phyloP scores from a whole-genome alignment of 345 rosid species.

The Gossypium turneri region DNA sequence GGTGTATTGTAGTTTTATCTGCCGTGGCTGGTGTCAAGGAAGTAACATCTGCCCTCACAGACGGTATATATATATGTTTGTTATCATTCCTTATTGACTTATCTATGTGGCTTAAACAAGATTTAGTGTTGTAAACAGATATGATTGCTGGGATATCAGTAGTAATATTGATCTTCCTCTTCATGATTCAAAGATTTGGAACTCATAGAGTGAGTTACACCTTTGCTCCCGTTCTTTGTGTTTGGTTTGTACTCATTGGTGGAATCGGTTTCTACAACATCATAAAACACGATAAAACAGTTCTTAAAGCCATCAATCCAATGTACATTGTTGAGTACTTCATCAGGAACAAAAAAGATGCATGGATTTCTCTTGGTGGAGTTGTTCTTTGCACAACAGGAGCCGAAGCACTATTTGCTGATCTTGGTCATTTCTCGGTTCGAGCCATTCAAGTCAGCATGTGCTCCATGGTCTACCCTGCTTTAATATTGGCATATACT shows the following conservation, averaged over 20 bases:
- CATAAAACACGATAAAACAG: slow-evolving; percentile 25
- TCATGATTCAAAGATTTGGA: slow-evolving; percentile 41
- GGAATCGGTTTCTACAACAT: slow-evolving; percentile 38
- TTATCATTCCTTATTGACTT: too few species aligned
- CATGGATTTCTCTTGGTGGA: not conserved
- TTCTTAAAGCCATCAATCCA: slow-evolving; percentile 19
- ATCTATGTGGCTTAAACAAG: too few species aligned
- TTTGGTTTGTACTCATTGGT: slow-evolving; percentile 37
- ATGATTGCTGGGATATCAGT: slow-evolving; percentile 41
- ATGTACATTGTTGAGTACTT: not conserved
- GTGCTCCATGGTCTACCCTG: too few species aligned
- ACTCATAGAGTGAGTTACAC: slow-evolving; percentile 31
- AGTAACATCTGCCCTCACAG: slow-evolving; percentile 23
- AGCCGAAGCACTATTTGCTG: too few species aligned
- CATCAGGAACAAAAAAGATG: not conserved
- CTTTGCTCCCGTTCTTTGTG: slow-evolving; percentile 23
- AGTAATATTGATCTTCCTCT: slow-evolving; percentile 31
- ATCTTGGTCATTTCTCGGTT: too few species aligned
- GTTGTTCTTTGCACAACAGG: not conserved
- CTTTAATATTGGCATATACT: too few species aligned
- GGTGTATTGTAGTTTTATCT: slow-evolving; percentile 33
- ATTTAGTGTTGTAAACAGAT: slow-evolving; percentile 21
- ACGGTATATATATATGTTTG: slow-evolving; percentile 11
- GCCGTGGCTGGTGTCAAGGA: slow-evolving; percentile 47
- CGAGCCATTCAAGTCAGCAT: too few species aligned